These are phyloP conservation scores for Ascomycota sp. DNA, from an alignment of 2,329 filamentous ascomycete genomes.

Conservation along the genomic window DNA sequence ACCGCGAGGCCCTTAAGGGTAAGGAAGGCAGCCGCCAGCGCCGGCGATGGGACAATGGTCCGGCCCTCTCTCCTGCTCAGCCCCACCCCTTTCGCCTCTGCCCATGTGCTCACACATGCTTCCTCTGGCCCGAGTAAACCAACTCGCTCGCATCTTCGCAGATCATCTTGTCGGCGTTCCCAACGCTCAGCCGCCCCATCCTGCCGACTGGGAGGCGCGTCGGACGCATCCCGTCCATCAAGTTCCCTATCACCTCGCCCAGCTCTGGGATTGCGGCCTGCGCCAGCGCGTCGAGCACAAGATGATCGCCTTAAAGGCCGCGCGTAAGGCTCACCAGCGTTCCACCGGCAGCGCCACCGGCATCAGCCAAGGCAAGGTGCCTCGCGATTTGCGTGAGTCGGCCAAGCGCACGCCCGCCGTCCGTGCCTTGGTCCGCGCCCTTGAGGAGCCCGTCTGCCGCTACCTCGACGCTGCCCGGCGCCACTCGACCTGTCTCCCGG, in stretches of 20 bases:
- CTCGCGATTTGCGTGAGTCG: conserved; percentile 59
- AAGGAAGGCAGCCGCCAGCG: conserved; percentile 77
- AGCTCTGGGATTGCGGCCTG: conserved; percentile 51
- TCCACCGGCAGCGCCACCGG: conserved; percentile 19
- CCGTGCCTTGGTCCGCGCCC: conserved; percentile 56
- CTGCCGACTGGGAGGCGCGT: conserved; percentile 63
- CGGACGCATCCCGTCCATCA: conserved; percentile 61
- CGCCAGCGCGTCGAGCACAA: conserved; percentile 29
- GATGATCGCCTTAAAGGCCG: conserved; percentile 17
- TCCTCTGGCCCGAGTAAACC: not conserved
- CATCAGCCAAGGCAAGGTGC: conserved; percentile 37
- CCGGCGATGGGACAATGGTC: conserved; percentile 90
- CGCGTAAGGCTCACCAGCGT: conserved; percentile 25
- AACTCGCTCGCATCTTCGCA: conserved; percentile 13
- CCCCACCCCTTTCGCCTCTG: not conserved
- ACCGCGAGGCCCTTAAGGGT: conserved; percentile 63
- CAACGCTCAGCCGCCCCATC: conserved; percentile 61
- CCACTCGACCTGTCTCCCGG: not conserved
- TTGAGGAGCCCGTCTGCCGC: conserved; percentile 66
- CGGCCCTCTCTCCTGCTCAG: conserved; percentile 2
- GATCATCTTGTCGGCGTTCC: conserved; percentile 77
- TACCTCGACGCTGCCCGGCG: conserved; percentile 40
- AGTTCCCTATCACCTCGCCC: conserved; percentile 77
- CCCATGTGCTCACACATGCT: not conserved
- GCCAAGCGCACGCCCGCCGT: conserved; percentile 66